Percentiles rank a stretch among this genome's conserved stretches.
Evolutionary conservation across 139 green algal species (phyloP).

Genomic region (Micractinium sp.): DNA sequence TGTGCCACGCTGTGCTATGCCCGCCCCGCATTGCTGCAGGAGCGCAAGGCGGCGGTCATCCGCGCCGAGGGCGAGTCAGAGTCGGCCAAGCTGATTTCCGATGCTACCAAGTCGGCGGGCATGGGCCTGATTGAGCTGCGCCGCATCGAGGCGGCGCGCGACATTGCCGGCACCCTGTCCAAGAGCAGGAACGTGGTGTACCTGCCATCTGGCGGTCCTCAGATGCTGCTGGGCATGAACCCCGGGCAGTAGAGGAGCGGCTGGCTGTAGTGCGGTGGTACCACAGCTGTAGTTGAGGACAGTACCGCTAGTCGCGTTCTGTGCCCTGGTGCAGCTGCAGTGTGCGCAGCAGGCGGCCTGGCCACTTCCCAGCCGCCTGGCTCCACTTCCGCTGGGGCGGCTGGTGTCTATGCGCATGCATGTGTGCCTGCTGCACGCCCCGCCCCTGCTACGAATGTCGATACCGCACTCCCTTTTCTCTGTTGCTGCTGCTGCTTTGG

Average conservation of each 20-base stretch:
- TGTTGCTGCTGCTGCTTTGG: too few relatives aligned
- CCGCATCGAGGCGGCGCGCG: conserved; percentile 96
- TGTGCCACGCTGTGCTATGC: too few relatives aligned
- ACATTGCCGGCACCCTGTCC: conserved; percentile 92
- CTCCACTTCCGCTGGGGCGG: too few relatives aligned
- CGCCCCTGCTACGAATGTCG: too few relatives aligned
- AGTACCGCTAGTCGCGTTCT: too few relatives aligned
- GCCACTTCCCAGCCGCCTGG: too few relatives aligned
- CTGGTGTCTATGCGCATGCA: too few relatives aligned
- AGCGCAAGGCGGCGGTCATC: conserved; percentile 92
- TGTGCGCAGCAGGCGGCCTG: background rate
- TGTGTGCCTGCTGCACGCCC: too few relatives aligned
- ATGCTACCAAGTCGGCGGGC: conserved; percentile 90
- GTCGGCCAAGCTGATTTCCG: conserved; percentile 93
- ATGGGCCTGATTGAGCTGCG: conserved; percentile 95
- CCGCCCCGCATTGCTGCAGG: conserved; percentile 62
- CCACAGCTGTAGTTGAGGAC: too few relatives aligned
- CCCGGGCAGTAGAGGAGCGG: background rate
- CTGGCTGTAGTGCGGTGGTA: background rate
- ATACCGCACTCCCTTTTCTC: too few relatives aligned
- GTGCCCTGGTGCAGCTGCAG: background rate
- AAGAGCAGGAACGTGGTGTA: conserved; percentile 96
- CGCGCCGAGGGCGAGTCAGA: conserved; percentile 96
- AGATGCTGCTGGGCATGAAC: conserved; percentile 90
- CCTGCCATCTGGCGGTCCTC: conserved; percentile 79